Percentiles rank a stretch among this genome's conserved stretches.
These are phyloP conservation scores for Solanum clarkiae DNA, from an alignment of 257 asterid species.

Conservation along the genomic window DNA sequence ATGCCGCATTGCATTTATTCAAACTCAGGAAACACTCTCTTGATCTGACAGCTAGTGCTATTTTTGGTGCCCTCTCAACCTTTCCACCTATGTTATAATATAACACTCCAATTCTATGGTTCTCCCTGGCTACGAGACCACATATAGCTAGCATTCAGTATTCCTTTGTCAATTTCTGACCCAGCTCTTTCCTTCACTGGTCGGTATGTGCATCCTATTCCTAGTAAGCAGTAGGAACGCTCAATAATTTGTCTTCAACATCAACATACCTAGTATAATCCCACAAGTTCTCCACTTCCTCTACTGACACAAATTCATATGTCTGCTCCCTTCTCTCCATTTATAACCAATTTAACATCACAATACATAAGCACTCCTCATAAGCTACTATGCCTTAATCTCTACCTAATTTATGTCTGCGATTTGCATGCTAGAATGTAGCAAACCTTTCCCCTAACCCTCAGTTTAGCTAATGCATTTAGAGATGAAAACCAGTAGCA, in stretches of 20 bases:
- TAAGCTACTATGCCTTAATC: not conserved
- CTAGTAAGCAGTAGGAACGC: no score
- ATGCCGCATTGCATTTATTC: no score
- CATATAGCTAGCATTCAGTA: no score
- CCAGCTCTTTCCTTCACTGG: no score
- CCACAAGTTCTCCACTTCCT: not conserved
- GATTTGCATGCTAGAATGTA: not conserved
- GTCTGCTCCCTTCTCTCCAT: not conserved
- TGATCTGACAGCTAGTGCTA: no score
- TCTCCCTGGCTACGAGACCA: no score
- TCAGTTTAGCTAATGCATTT: not conserved
- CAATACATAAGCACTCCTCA: not conserved
- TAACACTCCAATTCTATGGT: no score
- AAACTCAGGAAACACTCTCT: no score
- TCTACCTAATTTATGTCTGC: not conserved
- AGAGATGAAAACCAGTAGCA: not conserved
- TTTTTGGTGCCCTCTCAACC: no score
- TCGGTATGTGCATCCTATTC: no score
- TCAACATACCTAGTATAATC: not conserved
- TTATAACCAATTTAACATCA: not conserved
- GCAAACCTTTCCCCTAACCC: not conserved
- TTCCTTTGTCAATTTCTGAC: no score
- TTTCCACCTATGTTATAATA: no score
- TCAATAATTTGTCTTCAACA: not conserved
- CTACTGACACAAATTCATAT: not conserved